phyloP scores from a whole-genome alignment of 1,284 basidiomycete species.

The Ceratobasidium sp. region DNA sequence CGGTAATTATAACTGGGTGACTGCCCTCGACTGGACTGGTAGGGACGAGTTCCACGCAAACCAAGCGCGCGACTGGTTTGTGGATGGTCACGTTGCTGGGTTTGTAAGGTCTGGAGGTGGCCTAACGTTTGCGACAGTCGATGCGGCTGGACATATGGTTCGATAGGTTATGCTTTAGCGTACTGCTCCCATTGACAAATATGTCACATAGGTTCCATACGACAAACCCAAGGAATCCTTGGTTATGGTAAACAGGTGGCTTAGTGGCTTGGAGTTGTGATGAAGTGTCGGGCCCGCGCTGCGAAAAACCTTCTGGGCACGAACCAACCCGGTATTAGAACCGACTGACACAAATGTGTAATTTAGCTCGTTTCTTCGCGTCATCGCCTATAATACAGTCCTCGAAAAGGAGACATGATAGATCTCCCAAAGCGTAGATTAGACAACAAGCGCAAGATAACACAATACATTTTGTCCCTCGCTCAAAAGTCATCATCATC shows the following conservation, averaged over 20 bases:
- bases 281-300: too few species aligned
- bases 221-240: slow-evolving; percentile 52
- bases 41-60: slow-evolving; percentile 56
- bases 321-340: too few species aligned
- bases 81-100: slow-evolving; percentile 64
- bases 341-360: too few species aligned
- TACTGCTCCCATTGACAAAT: too few species aligned
- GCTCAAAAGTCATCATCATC: slow-evolving; percentile 74
- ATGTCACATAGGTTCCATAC: slow-evolving; percentile 54
- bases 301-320: too few species aligned
- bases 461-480: slow-evolving; percentile 15
- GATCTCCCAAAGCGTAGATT: slow-evolving; percentile 8
- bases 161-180: not conserved
- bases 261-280: slow-evolving; percentile 47
- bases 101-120: slow-evolving; percentile 69
- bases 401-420: not conserved
- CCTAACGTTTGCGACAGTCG: slow-evolving; percentile 74
- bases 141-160: slow-evolving; percentile 77
- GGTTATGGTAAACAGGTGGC: slow-evolving; percentile 59
- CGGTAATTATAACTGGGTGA: slow-evolving; percentile 61
- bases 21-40: slow-evolving; percentile 60
- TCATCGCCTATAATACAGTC: not conserved
- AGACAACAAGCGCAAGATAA: not conserved
- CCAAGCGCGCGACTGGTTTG: slow-evolving; percentile 62
- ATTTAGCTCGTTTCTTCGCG: not conserved